Evolutionary conservation across 768 basidiomycete genomes (phyloP), one percentile per base, ranked within the genome.

Genomic region (Tulasnella calospora): DNA sequence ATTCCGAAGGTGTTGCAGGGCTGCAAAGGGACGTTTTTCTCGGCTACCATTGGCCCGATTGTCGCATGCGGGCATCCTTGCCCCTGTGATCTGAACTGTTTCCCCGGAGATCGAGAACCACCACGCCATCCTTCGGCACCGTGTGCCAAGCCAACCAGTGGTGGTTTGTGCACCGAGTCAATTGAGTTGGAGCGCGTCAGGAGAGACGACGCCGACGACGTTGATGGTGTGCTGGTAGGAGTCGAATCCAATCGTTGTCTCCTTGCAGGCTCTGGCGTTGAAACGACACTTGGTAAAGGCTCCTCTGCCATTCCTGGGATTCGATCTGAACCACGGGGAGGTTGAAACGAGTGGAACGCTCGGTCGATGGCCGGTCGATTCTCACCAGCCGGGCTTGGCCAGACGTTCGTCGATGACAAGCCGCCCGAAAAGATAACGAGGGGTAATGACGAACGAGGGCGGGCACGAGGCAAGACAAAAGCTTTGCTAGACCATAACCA

Each of bases 141-240:
- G 38, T 40, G 38, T 10, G 38, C 38, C 5, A 40, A 40, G 10
- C 5, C 38, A 10, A 40, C 38, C 38, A 80, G 30, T 61, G 82
- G 71, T 82, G 82, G 69, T 85, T 86, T 76, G 86, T 88, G 84
- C 21, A 61, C 41, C 12, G 79, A 33, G 33, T 82, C 83, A 17
- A 86, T 85, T 0, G 89, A 88, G 80, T 87, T 90, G 19, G 91
- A 91, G 41, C 92, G 89, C 8, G 92, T 89, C 73, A 94, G 86
- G 30, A 93, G 80, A 0, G 86, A 93, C 0, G 92, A 91, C 0
- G 36, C 12, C 27, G 71, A 46, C 30, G 38, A 5, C 4, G 61
- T 30, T 2, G 61, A 15, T 19, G 61, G 19, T 33, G 61, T 35
- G 61, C 61, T 30, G 33, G 61, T 67, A 67, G 61, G 61, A 15